Evolutionary conservation across 176 grass and related monocot species (phyloP).

Genomic region (Ampelocalamus luodianensis): DNA sequence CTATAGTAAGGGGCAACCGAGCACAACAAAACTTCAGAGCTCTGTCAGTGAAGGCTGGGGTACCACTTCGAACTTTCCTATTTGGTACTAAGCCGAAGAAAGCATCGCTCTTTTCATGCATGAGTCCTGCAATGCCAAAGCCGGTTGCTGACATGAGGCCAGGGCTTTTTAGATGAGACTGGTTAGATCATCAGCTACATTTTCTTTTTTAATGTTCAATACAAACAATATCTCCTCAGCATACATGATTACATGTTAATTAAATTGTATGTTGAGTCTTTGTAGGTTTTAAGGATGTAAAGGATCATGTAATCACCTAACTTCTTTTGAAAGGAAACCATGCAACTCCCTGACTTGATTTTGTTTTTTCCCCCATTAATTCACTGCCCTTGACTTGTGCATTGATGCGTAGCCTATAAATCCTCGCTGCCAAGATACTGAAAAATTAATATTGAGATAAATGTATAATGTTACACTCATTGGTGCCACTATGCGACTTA

Average conservation of each 20-base stretch:
- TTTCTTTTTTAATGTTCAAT: constrained; percentile 19
- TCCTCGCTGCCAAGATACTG: constrained; percentile 9
- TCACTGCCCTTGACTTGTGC: neutral
- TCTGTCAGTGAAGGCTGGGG: constrained; percentile 55
- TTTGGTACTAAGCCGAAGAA: constrained; percentile 71
- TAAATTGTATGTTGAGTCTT: constrained; percentile 13
- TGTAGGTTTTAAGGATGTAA: constrained; percentile 40
- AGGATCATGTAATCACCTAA: constrained; percentile 27
- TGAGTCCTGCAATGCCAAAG: constrained; percentile 62
- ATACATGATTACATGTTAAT: constrained; percentile 25
- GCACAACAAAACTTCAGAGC: constrained; percentile 59
- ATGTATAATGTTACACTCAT: neutral
- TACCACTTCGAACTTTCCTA: constrained; percentile 69
- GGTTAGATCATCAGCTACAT: constrained; percentile 39
- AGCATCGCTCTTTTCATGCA: constrained; percentile 68
- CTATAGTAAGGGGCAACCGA: constrained; percentile 53
- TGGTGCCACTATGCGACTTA: neutral
- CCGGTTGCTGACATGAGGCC: constrained; percentile 57
- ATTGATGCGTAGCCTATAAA: neutral
- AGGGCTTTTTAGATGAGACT: constrained; percentile 51
- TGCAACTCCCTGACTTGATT: neutral
- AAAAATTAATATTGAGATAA: neutral
- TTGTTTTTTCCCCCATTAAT: neutral
- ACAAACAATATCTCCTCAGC: neutral
- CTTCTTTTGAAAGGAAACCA: neutral